Evolutionary conservation across 1,284 basidiomycete species (phyloP), one percentile per base, ranked within the genome.

Genomic region (Austroboletus novae-zelandiae): DNA sequence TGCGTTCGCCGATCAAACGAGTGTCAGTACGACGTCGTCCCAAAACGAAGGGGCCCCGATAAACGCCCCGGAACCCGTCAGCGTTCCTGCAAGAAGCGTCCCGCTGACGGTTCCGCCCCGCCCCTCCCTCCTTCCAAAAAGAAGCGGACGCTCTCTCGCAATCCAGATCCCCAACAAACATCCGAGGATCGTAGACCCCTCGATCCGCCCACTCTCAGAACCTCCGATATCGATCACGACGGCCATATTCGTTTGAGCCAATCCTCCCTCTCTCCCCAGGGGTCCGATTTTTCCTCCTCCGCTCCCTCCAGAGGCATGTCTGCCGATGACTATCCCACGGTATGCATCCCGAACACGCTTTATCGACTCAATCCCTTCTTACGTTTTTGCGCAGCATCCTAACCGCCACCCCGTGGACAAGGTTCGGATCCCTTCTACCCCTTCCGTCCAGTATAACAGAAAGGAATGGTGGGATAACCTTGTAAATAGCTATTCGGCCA

Each of bases 41-140:
- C 89, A 58, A 88, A 86, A 69, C 81, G 88, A 51, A 79, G 88
- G 50, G 89, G 89, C 6, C 88, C 88, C 55, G 88, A 91, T 75
- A 90, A 89, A 71, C 79, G 79, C 60, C 89, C 89, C 53, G 88
- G 87, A 25, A 89, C 86, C 56, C 78, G 88, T 54, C 86, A 88
- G 68, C 78, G 87, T 58, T 84, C 84, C 51, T 88, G 84, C 77
- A 89, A 89, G 79, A 88, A 86, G 73, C 75, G 84, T 50, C 77
- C 80, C 48, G 66, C 77, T 27, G 84, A 85, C 57, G 78, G 78
- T 39, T 74, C 79, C 53, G 71, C 65, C 49, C 71, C 77, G 51
- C 72, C 75, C 55, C 61, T 71, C n/a, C 67, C 67, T 11, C 68
- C 71, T 51, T 69, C 80, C 39, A 86, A 84, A 73, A 81, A 83